A percentile compares a stretch with the other conserved stretches of the same genome.
These are phyloP conservation scores for Quercus lobata DNA, from an alignment of 331 rosid species.

Conservation along the genomic window DNA sequence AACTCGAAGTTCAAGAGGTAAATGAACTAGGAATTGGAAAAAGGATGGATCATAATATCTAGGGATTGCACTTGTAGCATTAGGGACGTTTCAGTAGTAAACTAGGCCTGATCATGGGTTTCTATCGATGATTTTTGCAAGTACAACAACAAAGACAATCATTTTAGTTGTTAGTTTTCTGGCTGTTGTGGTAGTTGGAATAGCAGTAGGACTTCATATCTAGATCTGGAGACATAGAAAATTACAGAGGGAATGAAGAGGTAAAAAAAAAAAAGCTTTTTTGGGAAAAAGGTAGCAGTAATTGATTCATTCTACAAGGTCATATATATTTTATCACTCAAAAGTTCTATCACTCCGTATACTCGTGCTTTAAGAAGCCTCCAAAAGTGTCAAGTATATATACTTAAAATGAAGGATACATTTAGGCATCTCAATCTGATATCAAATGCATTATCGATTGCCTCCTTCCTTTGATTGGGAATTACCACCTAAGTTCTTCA, in stretches of 20 bases:
- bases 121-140: constrained; percentile 39
- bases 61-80: neutral
- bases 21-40: neutral
- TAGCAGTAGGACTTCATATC: constrained; percentile 41
- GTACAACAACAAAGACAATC: constrained; percentile 34
- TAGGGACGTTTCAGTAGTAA: neutral
- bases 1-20: constrained; percentile 44
- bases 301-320: neutral
- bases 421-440: no score
- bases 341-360: no score
- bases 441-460: no score
- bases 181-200: constrained; percentile 44
- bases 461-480: no score
- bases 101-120: constrained; percentile 1
- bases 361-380: no score
- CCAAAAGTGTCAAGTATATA: no score
- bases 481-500: no score
- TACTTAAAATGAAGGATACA: no score
- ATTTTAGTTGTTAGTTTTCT: constrained; percentile 60
- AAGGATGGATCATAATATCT: neutral
- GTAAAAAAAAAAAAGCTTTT: constrained; percentile 18
- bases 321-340: neutral
- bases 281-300: neutral
- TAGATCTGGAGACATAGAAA: constrained; percentile 44
- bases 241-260: constrained; percentile 67